A percentile compares a stretch with the other conserved stretches of the same genome.
Conservation (phyloP, 305 asterid genomes). For the Fraxinus xanthoxyloides region DNA sequence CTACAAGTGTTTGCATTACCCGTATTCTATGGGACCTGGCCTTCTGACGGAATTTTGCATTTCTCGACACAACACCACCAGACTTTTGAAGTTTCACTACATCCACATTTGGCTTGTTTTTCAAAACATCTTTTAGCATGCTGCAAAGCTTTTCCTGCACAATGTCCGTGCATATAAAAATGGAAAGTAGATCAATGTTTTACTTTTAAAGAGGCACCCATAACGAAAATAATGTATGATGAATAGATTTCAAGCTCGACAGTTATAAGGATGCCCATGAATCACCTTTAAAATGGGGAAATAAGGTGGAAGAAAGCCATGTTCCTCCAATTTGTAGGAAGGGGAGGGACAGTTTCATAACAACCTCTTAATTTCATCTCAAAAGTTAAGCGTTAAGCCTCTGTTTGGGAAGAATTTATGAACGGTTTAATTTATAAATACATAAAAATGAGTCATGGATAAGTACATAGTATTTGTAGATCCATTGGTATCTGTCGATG, state of each 20-base stretch:
- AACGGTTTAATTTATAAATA: too few relatives aligned
- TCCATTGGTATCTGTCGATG: neutral
- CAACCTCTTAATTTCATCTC: neutral
- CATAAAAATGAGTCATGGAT: neutral
- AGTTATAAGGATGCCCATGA: neutral
- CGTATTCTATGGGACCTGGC: conserved; percentile 80
- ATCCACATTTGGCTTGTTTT: conserved; percentile 71
- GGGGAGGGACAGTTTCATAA: neutral
- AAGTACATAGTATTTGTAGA: neutral
- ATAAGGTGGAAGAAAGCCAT: neutral
- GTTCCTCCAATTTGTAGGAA: neutral
- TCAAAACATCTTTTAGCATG: conserved; percentile 82
- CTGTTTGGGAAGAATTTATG: neutral
- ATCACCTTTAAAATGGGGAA: neutral
- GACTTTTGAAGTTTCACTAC: conserved; percentile 99
- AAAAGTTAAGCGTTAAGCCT: neutral
- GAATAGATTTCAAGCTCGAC: neutral
- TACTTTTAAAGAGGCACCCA: neutral
- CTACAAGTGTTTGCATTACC: conserved; percentile 42
- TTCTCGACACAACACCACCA: conserved; percentile 95
- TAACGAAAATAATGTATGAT: neutral
- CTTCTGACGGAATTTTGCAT: conserved; percentile 87
- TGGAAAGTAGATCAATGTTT: conserved; percentile 18
- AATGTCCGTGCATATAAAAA: conserved; percentile 17
- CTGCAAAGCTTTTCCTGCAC: conserved; percentile 94